Evolutionary conservation across 2,329 filamentous ascomycete species (phyloP).

Genomic region (Exophiala lecanii-corni): DNA sequence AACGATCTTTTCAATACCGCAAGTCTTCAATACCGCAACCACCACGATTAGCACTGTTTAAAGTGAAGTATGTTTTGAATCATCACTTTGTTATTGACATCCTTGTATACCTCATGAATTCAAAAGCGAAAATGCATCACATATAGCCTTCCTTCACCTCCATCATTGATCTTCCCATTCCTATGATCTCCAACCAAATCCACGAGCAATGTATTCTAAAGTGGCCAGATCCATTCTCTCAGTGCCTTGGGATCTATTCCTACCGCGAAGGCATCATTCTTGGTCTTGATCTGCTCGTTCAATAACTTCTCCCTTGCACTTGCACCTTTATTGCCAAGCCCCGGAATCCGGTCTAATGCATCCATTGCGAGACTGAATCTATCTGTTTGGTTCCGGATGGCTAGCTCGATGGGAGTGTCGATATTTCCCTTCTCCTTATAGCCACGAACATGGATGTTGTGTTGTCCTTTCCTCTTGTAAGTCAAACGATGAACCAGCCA

Average conservation of each 20-base stretch:
- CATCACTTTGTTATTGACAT: no score
- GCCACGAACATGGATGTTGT: constrained; percentile 68
- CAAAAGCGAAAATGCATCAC: no score
- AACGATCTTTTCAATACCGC: no score
- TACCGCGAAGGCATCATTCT: constrained; percentile 62
- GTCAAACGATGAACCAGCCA: constrained; percentile 74
- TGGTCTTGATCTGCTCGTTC: constrained; percentile 60
- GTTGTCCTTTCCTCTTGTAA: constrained; percentile 66
- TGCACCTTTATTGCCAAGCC: constrained; percentile 60
- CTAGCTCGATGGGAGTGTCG: constrained; percentile 72
- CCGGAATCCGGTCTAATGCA: constrained; percentile 64
- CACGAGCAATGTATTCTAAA: no score
- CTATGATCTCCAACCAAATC: no score
- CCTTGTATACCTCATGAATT: no score
- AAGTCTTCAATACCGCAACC: no score
- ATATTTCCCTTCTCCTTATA: constrained; percentile 84
- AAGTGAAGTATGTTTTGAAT: no score
- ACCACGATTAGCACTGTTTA: no score
- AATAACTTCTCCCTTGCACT: constrained; percentile 60
- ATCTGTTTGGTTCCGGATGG: constrained; percentile 72
- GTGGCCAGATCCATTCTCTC: constrained; percentile 64
- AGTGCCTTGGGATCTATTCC: constrained; percentile 65
- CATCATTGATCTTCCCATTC: no score
- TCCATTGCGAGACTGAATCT: constrained; percentile 72
- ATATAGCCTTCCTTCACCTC: no score